Base-by-base conservation (phyloP, 2,329 filamentous ascomycete species). In the Ambrosiella beaveri region DNA sequence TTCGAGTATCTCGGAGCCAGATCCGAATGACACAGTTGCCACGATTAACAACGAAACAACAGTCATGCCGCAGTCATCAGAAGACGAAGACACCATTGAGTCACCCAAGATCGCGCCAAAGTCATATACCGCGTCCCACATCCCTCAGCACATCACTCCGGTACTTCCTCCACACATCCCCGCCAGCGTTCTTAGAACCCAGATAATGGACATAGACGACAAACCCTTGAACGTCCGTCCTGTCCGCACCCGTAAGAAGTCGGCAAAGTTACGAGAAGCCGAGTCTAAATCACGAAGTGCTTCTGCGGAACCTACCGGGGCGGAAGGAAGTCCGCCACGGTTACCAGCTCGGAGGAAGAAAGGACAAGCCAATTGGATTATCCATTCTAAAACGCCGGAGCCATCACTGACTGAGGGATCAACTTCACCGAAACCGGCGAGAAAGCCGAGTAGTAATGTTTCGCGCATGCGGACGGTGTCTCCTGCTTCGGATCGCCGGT, bases 1-100 rank as follows among this genome's bases (percentile, higher is more conserved):
- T 11, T 59, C 57, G 7, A 59, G 57, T 41, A 35, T 59, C 6
- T 38, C 52, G 8, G 52, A 59, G 13, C 41, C 53, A 11, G 52
- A 55, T 12, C 27, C 37, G 11, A 37, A 17, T 51, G 17, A 17
- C 35, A 55, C 36, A 44, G 3, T 19, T 13, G n/a, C 17, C 27
- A 7, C 40, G 5, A 12, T 19, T 36, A 11, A 52, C 6, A 9
- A 38, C 1, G 47, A 47, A 11, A 40, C 45, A 35, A 19, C 44
- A 40, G 44, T 17, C 13, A 56, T 49, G 19, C 19, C 36, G 7
- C 39, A 13, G 7, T 55, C 52, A 35, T 50, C 51, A 9, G 57
- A 36, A 6, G 57, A 51, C 37, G 37, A 35, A n/a, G 57, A 56
- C 7, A 55, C 41, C 13, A 50, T 58, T 39, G 56, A 47, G 2